Evolutionary conservation across 139 green algal species (phyloP).

Genomic region (Micromonas commoda): DNA sequence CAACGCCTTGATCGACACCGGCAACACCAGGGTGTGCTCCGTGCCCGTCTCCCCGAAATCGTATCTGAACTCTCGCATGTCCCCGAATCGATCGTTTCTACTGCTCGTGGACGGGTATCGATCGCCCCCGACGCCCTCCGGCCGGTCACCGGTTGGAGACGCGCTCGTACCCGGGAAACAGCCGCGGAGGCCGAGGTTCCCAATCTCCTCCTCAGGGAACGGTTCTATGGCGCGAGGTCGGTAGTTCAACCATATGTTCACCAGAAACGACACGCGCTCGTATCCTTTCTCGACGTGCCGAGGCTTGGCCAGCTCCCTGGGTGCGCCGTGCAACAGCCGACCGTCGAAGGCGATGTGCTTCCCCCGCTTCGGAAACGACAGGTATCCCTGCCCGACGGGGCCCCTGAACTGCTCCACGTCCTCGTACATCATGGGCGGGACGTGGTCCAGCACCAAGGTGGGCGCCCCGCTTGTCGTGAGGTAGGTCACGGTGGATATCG

Average conservation of each 20-base stretch:
- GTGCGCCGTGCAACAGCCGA: constrained; percentile 18
- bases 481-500: constrained; percentile 23
- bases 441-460: constrained; percentile 9
- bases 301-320: background rate
- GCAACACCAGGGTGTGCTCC: no score
- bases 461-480: constrained; percentile 10
- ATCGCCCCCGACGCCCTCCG: no score
- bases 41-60: no score
- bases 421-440: background rate
- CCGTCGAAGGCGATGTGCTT: constrained; percentile 31
- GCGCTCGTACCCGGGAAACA: background rate
- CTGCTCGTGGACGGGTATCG: no score
- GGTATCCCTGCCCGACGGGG: background rate
- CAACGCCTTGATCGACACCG: no score
- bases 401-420: background rate
- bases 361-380: background rate
- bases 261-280: constrained; percentile 10
- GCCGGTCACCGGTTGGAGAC: no score
- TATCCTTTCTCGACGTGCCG: background rate
- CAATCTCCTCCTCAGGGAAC: constrained; percentile 7
- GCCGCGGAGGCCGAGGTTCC: background rate
- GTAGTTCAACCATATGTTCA: constrained; percentile 25
- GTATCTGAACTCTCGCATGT: no score
- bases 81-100: no score
- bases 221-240: background rate